Base-by-base conservation (phyloP, 2,329 filamentous ascomycete genomes). In the Tolypocladium endophyticum region DNA sequence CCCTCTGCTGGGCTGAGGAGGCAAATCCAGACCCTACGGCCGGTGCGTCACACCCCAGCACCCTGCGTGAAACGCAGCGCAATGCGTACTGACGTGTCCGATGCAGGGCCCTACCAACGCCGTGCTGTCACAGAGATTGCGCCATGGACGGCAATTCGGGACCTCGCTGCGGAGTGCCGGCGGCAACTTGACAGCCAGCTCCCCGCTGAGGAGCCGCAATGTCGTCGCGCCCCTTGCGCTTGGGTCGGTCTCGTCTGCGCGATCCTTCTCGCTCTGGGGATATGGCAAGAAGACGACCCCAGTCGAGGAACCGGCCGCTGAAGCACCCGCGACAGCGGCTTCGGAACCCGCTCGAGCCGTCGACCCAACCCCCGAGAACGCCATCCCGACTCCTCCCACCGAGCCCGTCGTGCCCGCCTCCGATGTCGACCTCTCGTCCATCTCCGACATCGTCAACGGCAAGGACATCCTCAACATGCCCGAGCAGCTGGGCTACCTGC, bases 401-500 rank as follows among this genome's bases (percentile, higher is more conserved):
- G 64, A 68, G 55, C 55, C 66, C 54, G 50, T 66, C 52, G 62
- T 65, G 56, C 61, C 65, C 18, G 60, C 71, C 39, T 63, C 70
- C 62, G 68, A 73, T n/a, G 53, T 71, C 64, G 71, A 73, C 64
- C 65, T 76, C 59, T 64, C 68, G 57, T 64, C 69, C 45, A 69
- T 74, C 57, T 65, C 69, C 64, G 68, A 72, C 59, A 65, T 74
- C 53, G 72, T 73, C 62, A 70, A 74, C 56, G 70, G 72, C 56
- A 68, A 72, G 60, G 75, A 79, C 58, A 73, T 84, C 59, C 79
- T 85, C 61, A 75, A 81, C 62, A 83, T 91, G 63, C 85, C 88
- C 41, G 88, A 93, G 68, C 79, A 85, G 57, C 83, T 96, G 61
- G 94, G 94, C 63, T 97, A 92, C 69, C 78, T 99, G 61, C 84